Evolutionary conservation across 305 asterid species (phyloP).

Genomic region (Solanum chacoense): DNA sequence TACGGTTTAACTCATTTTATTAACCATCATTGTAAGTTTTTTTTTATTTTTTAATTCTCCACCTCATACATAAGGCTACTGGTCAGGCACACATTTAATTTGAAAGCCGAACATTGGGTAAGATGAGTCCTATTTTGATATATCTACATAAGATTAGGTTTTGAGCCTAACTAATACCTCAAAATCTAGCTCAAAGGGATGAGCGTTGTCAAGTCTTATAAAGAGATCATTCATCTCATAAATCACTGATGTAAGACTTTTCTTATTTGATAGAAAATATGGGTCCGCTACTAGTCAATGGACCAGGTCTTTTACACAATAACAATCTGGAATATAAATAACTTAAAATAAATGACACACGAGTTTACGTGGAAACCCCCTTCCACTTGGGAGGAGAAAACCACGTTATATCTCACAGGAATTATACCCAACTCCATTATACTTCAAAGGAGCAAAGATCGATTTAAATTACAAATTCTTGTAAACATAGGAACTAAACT

Average conservation of each 20-base stretch:
- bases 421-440: background rate
- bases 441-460: background rate
- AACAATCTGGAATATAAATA: background rate
- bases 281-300: background rate
- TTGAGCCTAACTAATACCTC: background rate
- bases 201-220: too few relatives aligned
- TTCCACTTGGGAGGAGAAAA: background rate
- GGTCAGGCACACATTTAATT: too few relatives aligned
- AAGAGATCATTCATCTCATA: background rate
- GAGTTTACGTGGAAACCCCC: background rate
- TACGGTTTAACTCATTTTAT: background rate
- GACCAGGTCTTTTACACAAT: background rate
- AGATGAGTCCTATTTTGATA: too few relatives aligned
- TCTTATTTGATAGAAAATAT: too few relatives aligned
- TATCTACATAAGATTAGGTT: background rate
- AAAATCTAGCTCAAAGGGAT: background rate
- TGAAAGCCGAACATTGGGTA: background rate
- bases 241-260: too few relatives aligned
- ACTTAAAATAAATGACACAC: background rate
- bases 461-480: too few relatives aligned
- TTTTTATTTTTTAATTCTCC: background rate
- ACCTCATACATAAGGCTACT: background rate
- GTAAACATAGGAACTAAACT: background rate
- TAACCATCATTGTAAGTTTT: background rate
- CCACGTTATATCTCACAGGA: too few relatives aligned